Conservation (phyloP, 441 rosid species). For the Flueggea neowawraea region DNA sequence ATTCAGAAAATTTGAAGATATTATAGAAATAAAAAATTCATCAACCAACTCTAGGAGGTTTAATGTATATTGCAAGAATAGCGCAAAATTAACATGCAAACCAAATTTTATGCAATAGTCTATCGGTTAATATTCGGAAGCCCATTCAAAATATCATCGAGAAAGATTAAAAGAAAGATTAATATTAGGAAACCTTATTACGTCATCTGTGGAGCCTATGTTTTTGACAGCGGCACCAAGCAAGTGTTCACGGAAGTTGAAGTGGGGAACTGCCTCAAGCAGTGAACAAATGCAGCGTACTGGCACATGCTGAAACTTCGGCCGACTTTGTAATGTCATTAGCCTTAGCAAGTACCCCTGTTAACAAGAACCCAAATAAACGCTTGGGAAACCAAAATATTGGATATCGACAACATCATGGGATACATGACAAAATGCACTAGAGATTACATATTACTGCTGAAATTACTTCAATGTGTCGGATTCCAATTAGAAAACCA, state of each 20-base stretch:
- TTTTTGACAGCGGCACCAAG: constrained; percentile 63
- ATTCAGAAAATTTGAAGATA: neutral
- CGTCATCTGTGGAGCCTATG: constrained; percentile 74
- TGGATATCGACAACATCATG: neutral
- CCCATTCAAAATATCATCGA: neutral
- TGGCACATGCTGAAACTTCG: constrained; percentile 60
- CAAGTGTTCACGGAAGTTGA: constrained; percentile 78
- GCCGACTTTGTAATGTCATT: constrained; percentile 47
- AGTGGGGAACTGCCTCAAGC: constrained; percentile 90
- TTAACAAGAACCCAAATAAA: constrained; percentile 16
- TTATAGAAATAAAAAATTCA: no score
- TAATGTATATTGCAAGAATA: no score
- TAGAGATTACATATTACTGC: neutral
- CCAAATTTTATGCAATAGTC: no score
- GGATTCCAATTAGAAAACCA: no score
- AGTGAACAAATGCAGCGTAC: constrained; percentile 73
- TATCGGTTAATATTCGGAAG: neutral
- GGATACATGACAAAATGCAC: neutral
- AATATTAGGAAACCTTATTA: constrained; percentile 65
- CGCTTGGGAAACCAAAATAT: constrained; percentile 1
- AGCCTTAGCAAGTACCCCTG: constrained; percentile 84
- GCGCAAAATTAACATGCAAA: no score
- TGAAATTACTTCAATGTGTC: neutral
- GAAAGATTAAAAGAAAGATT: neutral
- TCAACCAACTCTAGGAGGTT: no score